These are phyloP conservation scores for Microsporum canis DNA, from an alignment of 2,329 filamentous ascomycete genomes.

Conservation along the genomic window DNA sequence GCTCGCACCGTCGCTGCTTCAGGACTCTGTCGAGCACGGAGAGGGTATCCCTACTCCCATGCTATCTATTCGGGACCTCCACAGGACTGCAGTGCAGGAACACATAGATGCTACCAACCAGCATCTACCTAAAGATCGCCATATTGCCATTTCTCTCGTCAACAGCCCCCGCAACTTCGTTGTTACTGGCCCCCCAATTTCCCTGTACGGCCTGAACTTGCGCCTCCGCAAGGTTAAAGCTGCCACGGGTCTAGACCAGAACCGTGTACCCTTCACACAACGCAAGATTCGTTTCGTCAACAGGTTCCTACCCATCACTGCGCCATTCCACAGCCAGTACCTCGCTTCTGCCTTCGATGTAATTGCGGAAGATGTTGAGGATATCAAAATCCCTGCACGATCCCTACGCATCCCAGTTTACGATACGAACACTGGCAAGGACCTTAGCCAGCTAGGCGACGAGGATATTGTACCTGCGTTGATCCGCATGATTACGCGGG, in stretches of 20 bases:
- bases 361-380: conserved; percentile 77
- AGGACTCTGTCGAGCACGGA: conserved; percentile 86
- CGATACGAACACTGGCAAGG: conserved; percentile 78
- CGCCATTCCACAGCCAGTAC: conserved; percentile 96
- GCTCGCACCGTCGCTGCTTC: conserved; percentile 76
- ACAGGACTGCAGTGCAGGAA: conserved; percentile 78
- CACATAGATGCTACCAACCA: conserved; percentile 96
- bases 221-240: conserved; percentile 95
- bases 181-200: conserved; percentile 89
- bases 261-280: conserved; percentile 83
- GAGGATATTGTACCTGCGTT: conserved; percentile 77
- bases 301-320: conserved; percentile 92
- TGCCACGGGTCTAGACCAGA: conserved; percentile 93
- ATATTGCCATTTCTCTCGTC: conserved; percentile 88
- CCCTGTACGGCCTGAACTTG: conserved; percentile 88
- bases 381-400: conserved; percentile 62
- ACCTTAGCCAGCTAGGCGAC: conserved; percentile 58
- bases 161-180: conserved; percentile 97
- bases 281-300: conserved; percentile 95
- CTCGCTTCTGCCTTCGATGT: conserved; percentile 68
- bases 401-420: conserved; percentile 75
- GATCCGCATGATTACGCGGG: conserved; percentile 85
- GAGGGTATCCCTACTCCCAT: conserved; percentile 95
- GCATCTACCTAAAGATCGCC: conserved; percentile 81
- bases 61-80: conserved; percentile 91